phyloP scores from a whole-genome alignment of 805 yeast genomes.

The Zygosaccharomyces siamensis region DNA sequence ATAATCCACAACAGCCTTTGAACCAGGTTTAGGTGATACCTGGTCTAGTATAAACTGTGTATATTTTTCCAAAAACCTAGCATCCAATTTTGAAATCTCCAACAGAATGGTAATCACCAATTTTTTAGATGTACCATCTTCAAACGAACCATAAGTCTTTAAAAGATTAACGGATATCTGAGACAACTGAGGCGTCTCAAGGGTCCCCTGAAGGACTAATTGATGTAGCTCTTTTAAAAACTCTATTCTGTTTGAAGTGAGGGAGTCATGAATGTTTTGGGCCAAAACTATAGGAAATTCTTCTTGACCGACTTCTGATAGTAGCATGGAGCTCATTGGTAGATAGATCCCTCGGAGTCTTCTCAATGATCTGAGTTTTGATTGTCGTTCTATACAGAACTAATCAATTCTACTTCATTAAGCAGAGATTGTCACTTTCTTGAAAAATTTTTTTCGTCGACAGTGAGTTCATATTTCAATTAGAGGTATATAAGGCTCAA shows the following conservation, averaged over 20 bases:
- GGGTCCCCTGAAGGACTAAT: constrained; percentile 17
- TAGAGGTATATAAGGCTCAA: neutral
- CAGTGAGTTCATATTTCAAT: neutral
- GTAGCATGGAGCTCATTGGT: neutral
- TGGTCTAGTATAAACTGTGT: constrained; percentile 38
- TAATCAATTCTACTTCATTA: neutral
- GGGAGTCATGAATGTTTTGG: constrained; percentile 22
- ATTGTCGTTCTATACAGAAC: neutral
- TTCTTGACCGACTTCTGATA: constrained; percentile 20
- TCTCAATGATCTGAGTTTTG: neutral
- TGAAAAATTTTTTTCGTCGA: constrained; percentile 15
- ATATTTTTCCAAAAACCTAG: constrained; percentile 36
- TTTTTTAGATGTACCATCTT: constrained; percentile 46
- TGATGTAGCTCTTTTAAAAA: constrained; percentile 24
- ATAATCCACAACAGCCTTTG: constrained; percentile 54
- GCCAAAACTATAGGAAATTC: constrained; percentile 21
- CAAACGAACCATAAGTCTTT: constrained; percentile 47
- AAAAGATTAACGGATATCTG: constrained; percentile 38
- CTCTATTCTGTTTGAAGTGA: constrained; percentile 25
- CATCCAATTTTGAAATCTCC: constrained; percentile 33
- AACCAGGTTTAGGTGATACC: constrained; percentile 30
- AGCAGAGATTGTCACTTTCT: neutral
- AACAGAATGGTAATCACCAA: constrained; percentile 40
- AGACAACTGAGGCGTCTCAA: constrained; percentile 25
- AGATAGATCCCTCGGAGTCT: neutral